These are phyloP conservation scores for Rubia tinctorum DNA, from an alignment of 305 asterid species.

Conservation along the genomic window DNA sequence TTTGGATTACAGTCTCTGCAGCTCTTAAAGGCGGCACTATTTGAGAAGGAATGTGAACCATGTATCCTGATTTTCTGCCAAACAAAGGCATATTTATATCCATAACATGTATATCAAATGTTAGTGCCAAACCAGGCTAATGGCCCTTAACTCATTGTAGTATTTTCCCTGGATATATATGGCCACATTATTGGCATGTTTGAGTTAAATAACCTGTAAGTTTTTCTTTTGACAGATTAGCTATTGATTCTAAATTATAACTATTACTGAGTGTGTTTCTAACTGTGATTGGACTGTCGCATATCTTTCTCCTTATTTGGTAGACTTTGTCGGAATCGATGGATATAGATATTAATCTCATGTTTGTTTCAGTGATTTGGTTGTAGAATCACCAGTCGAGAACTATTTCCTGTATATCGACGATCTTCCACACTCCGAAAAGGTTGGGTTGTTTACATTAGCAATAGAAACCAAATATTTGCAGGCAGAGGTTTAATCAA, in stretches of 20 bases:
- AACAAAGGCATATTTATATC: conserved; percentile 16
- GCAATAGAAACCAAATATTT: not conserved
- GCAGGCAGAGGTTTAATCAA: conserved; percentile 17
- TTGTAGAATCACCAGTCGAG: conserved; percentile 88
- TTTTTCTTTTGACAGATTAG: conserved; percentile 6
- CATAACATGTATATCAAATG: conserved; percentile 5
- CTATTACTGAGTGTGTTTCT: too few species aligned
- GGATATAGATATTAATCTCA: not conserved
- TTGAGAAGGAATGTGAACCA: conserved; percentile 70
- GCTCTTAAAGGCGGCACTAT: conserved; percentile 84
- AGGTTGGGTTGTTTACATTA: conserved; percentile 43
- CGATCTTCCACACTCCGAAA: conserved; percentile 67
- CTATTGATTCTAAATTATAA: not conserved
- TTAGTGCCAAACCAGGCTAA: conserved; percentile 17
- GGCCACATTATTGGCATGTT: conserved; percentile 97
- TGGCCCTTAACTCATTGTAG: conserved; percentile 62
- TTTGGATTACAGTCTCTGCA: conserved; percentile 71
- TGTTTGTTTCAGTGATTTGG: conserved; percentile 59
- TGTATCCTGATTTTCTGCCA: conserved; percentile 63
- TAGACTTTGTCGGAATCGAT: not conserved
- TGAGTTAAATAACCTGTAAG: conserved; percentile 98
- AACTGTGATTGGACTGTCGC: not conserved
- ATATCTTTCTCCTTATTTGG: not conserved
- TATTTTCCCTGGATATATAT: conserved; percentile 85
- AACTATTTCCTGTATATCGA: conserved; percentile 83